phyloP scores from a whole-genome alignment of 306 rosid species.

The Cicer pinnatifidum region DNA sequence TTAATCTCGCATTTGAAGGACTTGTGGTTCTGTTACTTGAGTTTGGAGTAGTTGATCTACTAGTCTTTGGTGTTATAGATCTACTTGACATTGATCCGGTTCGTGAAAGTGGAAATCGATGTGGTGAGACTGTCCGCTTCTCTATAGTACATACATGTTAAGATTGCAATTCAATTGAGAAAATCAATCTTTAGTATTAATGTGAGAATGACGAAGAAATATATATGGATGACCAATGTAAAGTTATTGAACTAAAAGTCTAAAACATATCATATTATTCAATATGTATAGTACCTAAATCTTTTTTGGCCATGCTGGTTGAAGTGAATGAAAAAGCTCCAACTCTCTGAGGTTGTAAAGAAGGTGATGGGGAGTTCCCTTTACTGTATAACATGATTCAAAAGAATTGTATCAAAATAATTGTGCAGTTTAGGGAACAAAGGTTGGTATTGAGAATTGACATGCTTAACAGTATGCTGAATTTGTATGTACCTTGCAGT shows the following conservation, averaged over 20 bases:
- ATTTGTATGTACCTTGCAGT: slow-evolving; percentile 55
- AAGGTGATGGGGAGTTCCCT: slow-evolving; percentile 75
- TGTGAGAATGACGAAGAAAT: slow-evolving; percentile 6
- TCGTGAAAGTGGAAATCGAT: slow-evolving; percentile 87
- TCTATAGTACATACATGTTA: slow-evolving; percentile 52
- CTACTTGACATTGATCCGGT: slow-evolving; percentile 85
- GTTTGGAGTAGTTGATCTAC: slow-evolving; percentile 78
- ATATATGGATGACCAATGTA: neutral
- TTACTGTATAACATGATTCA: slow-evolving; percentile 55
- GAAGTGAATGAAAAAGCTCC: slow-evolving; percentile 79
- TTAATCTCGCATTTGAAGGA: slow-evolving; percentile 66
- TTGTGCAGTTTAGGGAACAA: neutral
- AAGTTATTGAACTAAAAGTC: neutral
- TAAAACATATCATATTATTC: neutral
- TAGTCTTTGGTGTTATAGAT: slow-evolving; percentile 68
- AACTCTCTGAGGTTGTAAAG: slow-evolving; percentile 58
- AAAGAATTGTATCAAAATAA: neutral
- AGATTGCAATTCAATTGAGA: slow-evolving; percentile 44
- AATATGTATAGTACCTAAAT: slow-evolving; percentile 56
- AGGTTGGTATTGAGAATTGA: neutral
- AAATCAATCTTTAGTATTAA: slow-evolving; percentile 8
- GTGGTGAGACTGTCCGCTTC: slow-evolving; percentile 82
- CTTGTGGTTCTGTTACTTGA: slow-evolving; percentile 71
- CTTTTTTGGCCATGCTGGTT: slow-evolving; percentile 68
- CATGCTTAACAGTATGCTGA: slow-evolving; percentile 19